Conservation (phyloP, 2,329 filamentous ascomycete species). For the Basipetospora chlamydospora region DNA sequence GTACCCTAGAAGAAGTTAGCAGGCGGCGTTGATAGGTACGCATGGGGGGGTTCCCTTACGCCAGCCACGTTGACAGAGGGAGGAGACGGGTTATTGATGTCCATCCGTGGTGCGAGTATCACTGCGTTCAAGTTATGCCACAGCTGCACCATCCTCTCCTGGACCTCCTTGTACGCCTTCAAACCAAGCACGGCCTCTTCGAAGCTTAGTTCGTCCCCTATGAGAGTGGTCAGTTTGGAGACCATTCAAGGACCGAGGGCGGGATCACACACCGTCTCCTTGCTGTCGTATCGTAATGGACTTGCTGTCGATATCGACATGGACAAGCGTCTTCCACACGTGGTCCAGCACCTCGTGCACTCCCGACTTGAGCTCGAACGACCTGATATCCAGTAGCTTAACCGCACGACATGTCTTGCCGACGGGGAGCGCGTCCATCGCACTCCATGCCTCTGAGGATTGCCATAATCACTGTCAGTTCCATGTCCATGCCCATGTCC, state of each 20-base stretch:
- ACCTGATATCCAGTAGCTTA: constrained; percentile 49
- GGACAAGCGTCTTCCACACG: constrained; percentile 57
- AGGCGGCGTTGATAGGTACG: too few relatives aligned
- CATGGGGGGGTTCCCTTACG: too few relatives aligned
- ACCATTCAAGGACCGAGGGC: too few relatives aligned
- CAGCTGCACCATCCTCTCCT: constrained; percentile 43
- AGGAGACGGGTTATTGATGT: constrained; percentile 18
- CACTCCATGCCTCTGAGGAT: constrained; percentile 35
- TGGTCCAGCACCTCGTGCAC: constrained; percentile 52
- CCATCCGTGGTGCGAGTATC: constrained; percentile 46
- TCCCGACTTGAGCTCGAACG: constrained; percentile 49
- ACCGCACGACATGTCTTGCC: constrained; percentile 48
- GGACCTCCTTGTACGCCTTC: constrained; percentile 44
- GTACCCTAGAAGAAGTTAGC: constrained; percentile 19
- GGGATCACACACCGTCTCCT: not conserved
- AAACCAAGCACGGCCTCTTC: constrained; percentile 40
- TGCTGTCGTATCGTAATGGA: constrained; percentile 25
- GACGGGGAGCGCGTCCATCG: constrained; percentile 43
- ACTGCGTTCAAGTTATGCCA: constrained; percentile 49
- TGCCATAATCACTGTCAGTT: constrained; percentile 12
- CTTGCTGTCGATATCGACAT: constrained; percentile 40
- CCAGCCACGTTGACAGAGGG: constrained; percentile 26
- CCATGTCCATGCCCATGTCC: not conserved
- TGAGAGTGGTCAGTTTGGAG: not conserved
- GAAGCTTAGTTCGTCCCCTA: constrained; percentile 37